These are phyloP conservation scores for Coemansia sp. DNA, from an alignment of 192 early-diverging fungal genomes.

Conservation along the genomic window DNA sequence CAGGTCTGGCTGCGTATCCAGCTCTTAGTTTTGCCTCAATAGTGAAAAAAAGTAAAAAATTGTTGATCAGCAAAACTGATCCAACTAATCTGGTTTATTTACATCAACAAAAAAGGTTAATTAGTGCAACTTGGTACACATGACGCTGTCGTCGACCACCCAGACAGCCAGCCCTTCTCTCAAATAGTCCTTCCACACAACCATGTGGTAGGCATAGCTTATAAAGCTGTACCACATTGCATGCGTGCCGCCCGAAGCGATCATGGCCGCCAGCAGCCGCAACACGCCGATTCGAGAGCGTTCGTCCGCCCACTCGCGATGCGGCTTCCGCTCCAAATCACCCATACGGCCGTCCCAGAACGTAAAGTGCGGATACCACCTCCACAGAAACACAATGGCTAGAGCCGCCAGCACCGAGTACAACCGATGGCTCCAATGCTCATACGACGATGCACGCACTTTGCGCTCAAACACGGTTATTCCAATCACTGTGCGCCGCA, in stretches of 20 bases:
- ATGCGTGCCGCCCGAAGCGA: constrained; percentile 43
- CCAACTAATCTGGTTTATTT: background rate
- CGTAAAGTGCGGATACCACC: constrained; percentile 36
- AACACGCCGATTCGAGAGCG: constrained; percentile 19
- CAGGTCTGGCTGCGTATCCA: background rate
- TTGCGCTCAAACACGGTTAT: constrained; percentile 50
- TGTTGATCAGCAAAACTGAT: background rate
- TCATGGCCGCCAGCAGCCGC: constrained; percentile 29
- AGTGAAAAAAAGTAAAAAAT: background rate
- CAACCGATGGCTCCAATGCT: constrained; percentile 42
- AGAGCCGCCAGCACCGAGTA: constrained; percentile 45
- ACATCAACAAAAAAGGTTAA: background rate
- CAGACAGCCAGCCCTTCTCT: constrained; percentile 52
- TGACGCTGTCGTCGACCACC: constrained; percentile 33
- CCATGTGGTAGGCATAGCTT: constrained; percentile 54
- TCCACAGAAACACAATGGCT: constrained; percentile 35
- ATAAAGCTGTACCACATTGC: constrained; percentile 57
- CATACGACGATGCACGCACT: constrained; percentile 22
- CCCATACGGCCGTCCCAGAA: constrained; percentile 20
- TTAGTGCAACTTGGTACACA: constrained; percentile 48
- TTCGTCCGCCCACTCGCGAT: constrained; percentile 26
- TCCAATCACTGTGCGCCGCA: constrained; percentile 48
- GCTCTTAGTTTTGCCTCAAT: background rate
- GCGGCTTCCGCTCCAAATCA: background rate
- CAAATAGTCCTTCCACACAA: constrained; percentile 53